These are phyloP conservation scores for Cucurbita ficifolia DNA, from an alignment of 306 rosid species.

Conservation along the genomic window DNA sequence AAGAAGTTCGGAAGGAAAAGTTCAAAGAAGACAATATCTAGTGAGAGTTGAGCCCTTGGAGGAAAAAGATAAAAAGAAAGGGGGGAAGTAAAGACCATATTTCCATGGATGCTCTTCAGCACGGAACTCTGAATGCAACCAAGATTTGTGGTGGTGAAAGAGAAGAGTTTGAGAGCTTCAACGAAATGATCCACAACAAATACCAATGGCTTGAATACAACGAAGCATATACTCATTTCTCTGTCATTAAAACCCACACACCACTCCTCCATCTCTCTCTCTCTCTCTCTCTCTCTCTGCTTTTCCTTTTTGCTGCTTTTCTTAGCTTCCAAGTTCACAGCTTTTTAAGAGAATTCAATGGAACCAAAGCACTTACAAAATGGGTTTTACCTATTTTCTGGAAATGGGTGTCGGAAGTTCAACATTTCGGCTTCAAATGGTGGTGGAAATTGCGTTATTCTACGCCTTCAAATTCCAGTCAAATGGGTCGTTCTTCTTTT, in stretches of 20 bases:
- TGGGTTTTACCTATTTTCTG: not conserved
- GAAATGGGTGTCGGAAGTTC: not conserved
- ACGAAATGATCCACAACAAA: conserved; percentile 48
- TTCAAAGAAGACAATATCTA: no score
- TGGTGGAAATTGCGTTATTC: not conserved
- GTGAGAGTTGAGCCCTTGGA: no score
- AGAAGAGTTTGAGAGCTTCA: conserved; percentile 41
- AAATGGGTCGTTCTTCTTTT: not conserved
- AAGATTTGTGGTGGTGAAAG: conserved; percentile 37
- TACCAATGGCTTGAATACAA: conserved; percentile 62
- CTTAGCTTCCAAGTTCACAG: not conserved
- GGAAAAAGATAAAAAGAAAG: not conserved
- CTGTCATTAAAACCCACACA: conserved; percentile 44
- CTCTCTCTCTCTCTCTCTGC: not conserved
- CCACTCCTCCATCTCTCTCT: conserved; percentile 38
- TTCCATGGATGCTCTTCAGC: conserved; percentile 85
- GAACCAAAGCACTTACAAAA: not conserved
- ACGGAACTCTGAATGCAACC: conserved; percentile 70
- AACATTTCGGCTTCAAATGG: not conserved
- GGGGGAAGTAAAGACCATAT: conserved; percentile 26
- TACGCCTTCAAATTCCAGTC: not conserved
- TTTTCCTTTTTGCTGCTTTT: not conserved
- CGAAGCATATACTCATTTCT: conserved; percentile 42
- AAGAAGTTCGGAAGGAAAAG: no score
- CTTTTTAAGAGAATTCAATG: not conserved